Conservation (phyloP, 2,329 filamentous ascomycete genomes). For the Coleophoma eucalyptorum region DNA sequence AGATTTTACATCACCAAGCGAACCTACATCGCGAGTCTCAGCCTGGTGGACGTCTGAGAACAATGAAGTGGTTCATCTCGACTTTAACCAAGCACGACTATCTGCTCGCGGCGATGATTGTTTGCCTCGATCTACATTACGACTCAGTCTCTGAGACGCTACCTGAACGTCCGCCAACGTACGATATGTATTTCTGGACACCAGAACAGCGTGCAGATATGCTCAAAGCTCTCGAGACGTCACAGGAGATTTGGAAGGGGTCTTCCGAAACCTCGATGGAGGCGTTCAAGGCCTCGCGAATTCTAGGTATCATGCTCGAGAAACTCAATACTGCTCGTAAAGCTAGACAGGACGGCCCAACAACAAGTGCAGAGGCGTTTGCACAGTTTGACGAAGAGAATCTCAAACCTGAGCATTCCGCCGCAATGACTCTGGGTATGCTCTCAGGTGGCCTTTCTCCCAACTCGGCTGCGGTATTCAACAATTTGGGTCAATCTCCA, state of each 20-base stretch:
- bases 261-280: slow-evolving; percentile 79
- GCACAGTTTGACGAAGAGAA: slow-evolving; percentile 37
- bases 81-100: slow-evolving; percentile 83
- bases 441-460: slow-evolving; percentile 58
- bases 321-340: slow-evolving; percentile 53
- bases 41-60: slow-evolving; percentile 65
- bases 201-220: slow-evolving; percentile 66
- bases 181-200: slow-evolving; percentile 52
- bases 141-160: slow-evolving; percentile 40
- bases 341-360: slow-evolving; percentile 5
- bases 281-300: slow-evolving; percentile 78
- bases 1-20: slow-evolving; percentile 72
- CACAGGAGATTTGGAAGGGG: slow-evolving; percentile 75
- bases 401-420: slow-evolving; percentile 59
- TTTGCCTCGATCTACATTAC: slow-evolving; percentile 79
- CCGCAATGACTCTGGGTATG: slow-evolving; percentile 68
- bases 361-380: slow-evolving; percentile 22
- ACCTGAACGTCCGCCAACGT: slow-evolving; percentile 30
- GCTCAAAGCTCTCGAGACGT: slow-evolving; percentile 68
- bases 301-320: slow-evolving; percentile 79
- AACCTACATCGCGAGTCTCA: slow-evolving; percentile 73
- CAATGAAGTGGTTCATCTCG: slow-evolving; percentile 74
- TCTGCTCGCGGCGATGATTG: slow-evolving; percentile 77
- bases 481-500: slow-evolving; percentile 29
- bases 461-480: slow-evolving; percentile 30